Conservation (phyloP, 1,139 yeast species). For the Blastobotrys arbuscula region DNA sequence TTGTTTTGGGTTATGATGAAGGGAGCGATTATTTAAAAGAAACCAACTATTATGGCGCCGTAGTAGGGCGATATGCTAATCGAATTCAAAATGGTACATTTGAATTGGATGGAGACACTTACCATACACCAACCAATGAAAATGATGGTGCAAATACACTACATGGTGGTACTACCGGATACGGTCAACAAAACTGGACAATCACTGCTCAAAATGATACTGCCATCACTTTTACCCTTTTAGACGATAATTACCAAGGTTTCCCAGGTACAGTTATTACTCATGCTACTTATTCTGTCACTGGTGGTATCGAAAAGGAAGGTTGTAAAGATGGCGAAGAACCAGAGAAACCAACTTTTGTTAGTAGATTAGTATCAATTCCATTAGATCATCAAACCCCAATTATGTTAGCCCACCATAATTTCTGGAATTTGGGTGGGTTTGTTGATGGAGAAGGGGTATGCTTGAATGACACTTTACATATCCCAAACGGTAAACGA, state of each 20-base stretch:
- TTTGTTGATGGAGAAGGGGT: constrained; percentile 16
- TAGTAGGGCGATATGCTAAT: constrained; percentile 55
- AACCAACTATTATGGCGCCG: constrained; percentile 47
- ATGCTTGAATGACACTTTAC: constrained; percentile 12
- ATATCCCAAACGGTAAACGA: constrained; percentile 14
- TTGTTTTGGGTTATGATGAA: constrained; percentile 14
- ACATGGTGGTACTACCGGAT: constrained; percentile 44
- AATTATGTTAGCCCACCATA: constrained; percentile 51
- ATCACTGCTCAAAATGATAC: constrained; percentile 13
- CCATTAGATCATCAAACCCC: constrained; percentile 39
- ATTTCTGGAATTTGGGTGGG: constrained; percentile 44
- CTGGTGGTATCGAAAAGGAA: constrained; percentile 14
- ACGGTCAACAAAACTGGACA: constrained; percentile 34
- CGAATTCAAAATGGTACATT: constrained; percentile 43
- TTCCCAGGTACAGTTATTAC: constrained; percentile 46
- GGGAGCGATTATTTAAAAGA: constrained; percentile 14
- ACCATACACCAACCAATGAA: constrained; percentile 40
- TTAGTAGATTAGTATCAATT: constrained; percentile 43
- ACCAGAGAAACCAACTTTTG: constrained; percentile 24
- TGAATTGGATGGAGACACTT: constrained; percentile 35
- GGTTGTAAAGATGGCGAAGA: constrained; percentile 1
- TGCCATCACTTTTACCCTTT: constrained; percentile 27
- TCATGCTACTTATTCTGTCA: constrained; percentile 38
- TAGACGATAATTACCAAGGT: constrained; percentile 40
- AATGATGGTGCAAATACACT: constrained; percentile 35